These are phyloP conservation scores for Nigrospora oryzae DNA, from an alignment of 2,329 filamentous ascomycete genomes.

Conservation along the genomic window DNA sequence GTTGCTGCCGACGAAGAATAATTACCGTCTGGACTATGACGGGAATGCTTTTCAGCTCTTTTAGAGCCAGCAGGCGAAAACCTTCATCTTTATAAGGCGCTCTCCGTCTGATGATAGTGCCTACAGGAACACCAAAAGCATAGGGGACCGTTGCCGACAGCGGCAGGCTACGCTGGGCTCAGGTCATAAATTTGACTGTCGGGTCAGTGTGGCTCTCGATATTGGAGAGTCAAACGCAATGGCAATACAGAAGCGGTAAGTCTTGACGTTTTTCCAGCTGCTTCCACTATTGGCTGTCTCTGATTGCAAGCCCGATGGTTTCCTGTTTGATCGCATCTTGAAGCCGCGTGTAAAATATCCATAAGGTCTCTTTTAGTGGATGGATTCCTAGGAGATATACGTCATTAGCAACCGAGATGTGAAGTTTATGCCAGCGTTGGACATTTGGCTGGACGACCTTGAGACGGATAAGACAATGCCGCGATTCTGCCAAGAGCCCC, in stretches of 20 bases:
- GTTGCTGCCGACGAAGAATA: constrained; percentile 25
- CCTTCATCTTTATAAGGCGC: constrained; percentile 25
- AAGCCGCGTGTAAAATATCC: too few species aligned
- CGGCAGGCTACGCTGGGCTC: not conserved
- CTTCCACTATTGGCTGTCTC: not conserved
- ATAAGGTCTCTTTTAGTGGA: not conserved
- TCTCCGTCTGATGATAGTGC: constrained; percentile 20
- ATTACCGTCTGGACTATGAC: constrained; percentile 28
- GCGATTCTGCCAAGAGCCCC: constrained; percentile 23
- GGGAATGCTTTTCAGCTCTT: constrained; percentile 26
- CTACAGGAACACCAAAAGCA: constrained; percentile 16
- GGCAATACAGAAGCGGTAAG: constrained; percentile 27
- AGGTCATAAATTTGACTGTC: constrained; percentile 1
- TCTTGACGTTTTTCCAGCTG: not conserved
- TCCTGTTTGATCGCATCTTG: too few species aligned
- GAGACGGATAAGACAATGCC: constrained; percentile 27
- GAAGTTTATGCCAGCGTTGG: constrained; percentile 23
- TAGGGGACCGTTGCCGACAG: constrained; percentile 17
- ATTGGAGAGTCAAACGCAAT: constrained; percentile 25
- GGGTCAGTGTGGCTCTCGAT: constrained; percentile 25
- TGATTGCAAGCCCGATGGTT: too few species aligned
- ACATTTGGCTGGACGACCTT: constrained; percentile 29
- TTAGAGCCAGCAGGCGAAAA: constrained; percentile 22
- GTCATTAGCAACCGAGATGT: constrained; percentile 32
- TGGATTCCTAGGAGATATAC: constrained; percentile 25